Evolutionary conservation across 1,139 yeast genomes (phyloP), one percentile per base, ranked within the genome.

Genomic region (Meyerozyma guilliermondii): DNA sequence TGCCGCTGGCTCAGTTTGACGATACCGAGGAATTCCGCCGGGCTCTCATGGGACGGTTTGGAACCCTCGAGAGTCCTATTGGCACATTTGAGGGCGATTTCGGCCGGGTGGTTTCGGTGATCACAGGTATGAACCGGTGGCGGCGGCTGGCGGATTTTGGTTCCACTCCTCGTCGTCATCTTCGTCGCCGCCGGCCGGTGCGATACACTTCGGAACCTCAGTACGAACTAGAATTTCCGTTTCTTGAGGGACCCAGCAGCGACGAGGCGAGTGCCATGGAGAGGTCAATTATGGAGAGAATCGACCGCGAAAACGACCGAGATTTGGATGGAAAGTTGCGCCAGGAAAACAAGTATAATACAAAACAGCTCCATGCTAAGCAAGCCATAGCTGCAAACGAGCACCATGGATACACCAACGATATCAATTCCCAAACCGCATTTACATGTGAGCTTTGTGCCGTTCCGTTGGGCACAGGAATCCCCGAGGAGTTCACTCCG

Each of bases 381-480:
- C 53, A 60, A 42, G 53, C 55, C 22, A 49, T 55, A 11, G 59
- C 65, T 2, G 36, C 14, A 11, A 43, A 46, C 4, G 66, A 62
- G 41, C 43, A 45, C 2, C 39, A 46, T 6, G 68, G 66, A 0
- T 71, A 68, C 49, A 68, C 74, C 5, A 76, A 71, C 39, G 64
- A 63, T 35, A 64, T 77, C 13, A 50, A 60, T 1, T 50, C 62
- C 0, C 56, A 50, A 5, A 50, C 52, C 9, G 50, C 63, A 16
- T 62, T 76, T 11, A 72, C 80, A 1, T 88, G 96, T 62, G 78
- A 78, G 37, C 61, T 84, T 39, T 88, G 96, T 63, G 88, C 87
- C 1, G 72, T 79, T 1, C 74, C 68, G 7, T 64, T 88, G 14
- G 94, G 94, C 3, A 78, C 71, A 41, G 96, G 96, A 0, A 74